Evolutionary conservation across 2,329 filamentous ascomycete species (phyloP).

Genomic region (Calonectria leucothoes): DNA sequence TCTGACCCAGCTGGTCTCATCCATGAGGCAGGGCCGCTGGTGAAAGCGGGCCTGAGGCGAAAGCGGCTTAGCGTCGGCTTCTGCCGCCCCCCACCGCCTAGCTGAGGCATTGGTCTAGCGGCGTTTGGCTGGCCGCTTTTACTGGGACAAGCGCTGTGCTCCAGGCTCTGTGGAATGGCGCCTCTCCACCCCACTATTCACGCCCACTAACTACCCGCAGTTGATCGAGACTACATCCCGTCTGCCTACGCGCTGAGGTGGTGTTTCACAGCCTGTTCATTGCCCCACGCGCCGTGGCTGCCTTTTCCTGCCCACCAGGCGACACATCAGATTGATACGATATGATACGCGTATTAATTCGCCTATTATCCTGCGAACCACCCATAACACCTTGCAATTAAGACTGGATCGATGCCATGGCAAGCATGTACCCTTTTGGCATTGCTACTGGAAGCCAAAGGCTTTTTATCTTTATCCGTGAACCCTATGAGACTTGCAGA

Average conservation of each 20-base stretch:
- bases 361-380: background rate
- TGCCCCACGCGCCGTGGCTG: background rate
- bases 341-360: background rate
- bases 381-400: background rate
- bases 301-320: background rate
- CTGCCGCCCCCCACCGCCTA: conserved; percentile 40
- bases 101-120: conserved; percentile 19
- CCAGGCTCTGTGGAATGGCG: background rate
- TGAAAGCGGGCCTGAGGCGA: conserved; percentile 29
- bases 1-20: conserved; percentile 43
- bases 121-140: background rate
- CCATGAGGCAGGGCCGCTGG: conserved; percentile 40
- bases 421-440: background rate
- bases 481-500: conserved; percentile 6
- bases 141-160: background rate
- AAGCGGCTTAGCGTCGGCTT: conserved; percentile 33
- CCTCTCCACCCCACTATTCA: background rate
- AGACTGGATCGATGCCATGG: background rate
- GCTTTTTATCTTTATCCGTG: conserved; percentile 8
- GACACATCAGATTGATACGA: background rate
- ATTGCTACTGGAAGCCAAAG: background rate
- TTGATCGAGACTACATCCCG: background rate
- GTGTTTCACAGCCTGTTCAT: background rate
- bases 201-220: background rate
- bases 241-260: background rate